phyloP scores from a whole-genome alignment of 2,329 filamentous ascomycete genomes.

The Esteya vermicola region DNA sequence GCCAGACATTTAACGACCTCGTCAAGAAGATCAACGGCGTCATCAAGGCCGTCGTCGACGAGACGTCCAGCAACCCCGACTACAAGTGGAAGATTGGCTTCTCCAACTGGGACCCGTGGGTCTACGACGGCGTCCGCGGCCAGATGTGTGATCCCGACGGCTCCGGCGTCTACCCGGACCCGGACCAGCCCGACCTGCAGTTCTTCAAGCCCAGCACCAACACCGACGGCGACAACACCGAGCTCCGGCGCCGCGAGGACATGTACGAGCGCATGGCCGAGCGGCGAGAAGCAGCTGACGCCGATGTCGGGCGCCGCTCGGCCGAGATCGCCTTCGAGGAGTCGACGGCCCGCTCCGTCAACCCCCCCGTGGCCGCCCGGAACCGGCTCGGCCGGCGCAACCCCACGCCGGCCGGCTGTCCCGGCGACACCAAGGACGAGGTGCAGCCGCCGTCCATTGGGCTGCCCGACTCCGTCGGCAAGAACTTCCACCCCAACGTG shows the following conservation, averaged over 20 bases:
- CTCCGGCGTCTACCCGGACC: constrained; percentile 15
- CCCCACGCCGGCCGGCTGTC: constrained; percentile 14
- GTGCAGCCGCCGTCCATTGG: constrained; percentile 9
- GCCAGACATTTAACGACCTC: constrained; percentile 16
- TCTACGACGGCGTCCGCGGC: constrained; percentile 13
- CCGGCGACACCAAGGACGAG: constrained; percentile 10
- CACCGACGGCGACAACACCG: constrained; percentile 1
- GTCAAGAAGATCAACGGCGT: constrained; percentile 14
- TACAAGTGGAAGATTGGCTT: constrained; percentile 13
- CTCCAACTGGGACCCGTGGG: constrained; percentile 18
- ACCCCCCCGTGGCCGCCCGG: constrained; percentile 12
- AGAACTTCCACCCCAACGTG: constrained; percentile 20
- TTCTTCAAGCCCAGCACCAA: constrained; percentile 19
- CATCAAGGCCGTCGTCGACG: constrained; percentile 15
- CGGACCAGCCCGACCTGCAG: constrained; percentile 15
- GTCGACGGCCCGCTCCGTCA: constrained; percentile 9
- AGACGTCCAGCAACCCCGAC: constrained; percentile 6
- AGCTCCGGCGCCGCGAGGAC: constrained; percentile 3
- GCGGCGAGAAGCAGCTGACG: background rate
- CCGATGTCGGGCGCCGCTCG: background rate
- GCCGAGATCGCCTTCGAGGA: constrained; percentile 1
- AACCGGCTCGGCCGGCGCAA: constrained; percentile 13
- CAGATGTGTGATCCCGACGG: constrained; percentile 16
- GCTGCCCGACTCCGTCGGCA: constrained; percentile 17
- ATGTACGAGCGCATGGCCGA: constrained; percentile 1